Evolutionary conservation across 1,284 basidiomycete genomes (phyloP).

Genomic region (Flammula alnicola): DNA sequence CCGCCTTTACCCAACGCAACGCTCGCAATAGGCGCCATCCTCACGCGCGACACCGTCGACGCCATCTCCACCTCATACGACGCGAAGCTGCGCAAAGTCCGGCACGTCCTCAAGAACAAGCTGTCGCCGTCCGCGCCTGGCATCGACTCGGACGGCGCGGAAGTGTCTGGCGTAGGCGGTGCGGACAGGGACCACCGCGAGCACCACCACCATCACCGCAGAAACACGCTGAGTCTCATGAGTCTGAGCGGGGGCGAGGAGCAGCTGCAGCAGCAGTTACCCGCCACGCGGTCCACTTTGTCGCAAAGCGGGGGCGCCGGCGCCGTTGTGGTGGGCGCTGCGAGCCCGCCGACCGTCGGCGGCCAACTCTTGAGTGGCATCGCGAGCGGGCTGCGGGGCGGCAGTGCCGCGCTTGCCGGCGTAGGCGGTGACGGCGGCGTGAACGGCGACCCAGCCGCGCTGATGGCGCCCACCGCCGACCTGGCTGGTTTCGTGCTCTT

Average conservation of each 20-base stretch:
- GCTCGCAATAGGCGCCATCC: slow-evolving; percentile 27
- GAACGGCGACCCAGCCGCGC: slow-evolving; percentile 21
- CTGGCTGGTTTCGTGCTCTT: slow-evolving; percentile 23
- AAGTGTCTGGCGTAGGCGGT: no score
- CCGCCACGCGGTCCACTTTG: no score
- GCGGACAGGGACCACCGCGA: slow-evolving; percentile 7
- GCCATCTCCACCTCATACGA: slow-evolving; percentile 57
- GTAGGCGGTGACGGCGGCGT: slow-evolving; percentile 33
- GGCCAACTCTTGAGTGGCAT: slow-evolving; percentile 41
- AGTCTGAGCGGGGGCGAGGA: slow-evolving; percentile 25
- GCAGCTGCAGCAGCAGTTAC: no score
- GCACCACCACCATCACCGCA: slow-evolving; percentile 10
- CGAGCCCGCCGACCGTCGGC: no score
- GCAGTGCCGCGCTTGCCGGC: slow-evolving; percentile 26
- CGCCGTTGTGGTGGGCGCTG: no score
- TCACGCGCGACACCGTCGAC: slow-evolving; percentile 54
- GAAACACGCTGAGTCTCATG: slow-evolving; percentile 16
- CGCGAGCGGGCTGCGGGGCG: slow-evolving; percentile 29
- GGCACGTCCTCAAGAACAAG: slow-evolving; percentile 53
- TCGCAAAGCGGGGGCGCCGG: no score
- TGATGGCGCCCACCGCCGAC: slow-evolving; percentile 22
- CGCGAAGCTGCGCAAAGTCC: slow-evolving; percentile 63
- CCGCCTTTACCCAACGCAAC: no score
- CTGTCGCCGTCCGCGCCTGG: slow-evolving; percentile 29
- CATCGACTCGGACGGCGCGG: slow-evolving; percentile 30